A percentile compares a stretch with the other conserved stretches of the same genome.
Evolutionary conservation across 2,329 filamentous ascomycete genomes (phyloP).

Genomic region (Xenosphaeropsis pyriputrescens): DNA sequence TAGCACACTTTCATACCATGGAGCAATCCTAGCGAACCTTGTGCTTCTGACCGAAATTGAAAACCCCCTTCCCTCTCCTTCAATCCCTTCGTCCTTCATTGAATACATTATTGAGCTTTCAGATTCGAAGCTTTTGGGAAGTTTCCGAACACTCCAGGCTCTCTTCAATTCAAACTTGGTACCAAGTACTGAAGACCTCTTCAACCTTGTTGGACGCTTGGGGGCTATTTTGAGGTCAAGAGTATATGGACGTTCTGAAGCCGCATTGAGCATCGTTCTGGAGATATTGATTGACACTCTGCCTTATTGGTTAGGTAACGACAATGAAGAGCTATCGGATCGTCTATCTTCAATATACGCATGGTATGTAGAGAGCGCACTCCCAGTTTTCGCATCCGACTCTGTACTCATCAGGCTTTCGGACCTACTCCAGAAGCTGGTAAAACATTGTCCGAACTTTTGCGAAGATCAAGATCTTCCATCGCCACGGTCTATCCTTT

Average conservation of each 20-base stretch:
- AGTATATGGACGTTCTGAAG: conserved; percentile 60
- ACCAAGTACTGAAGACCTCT: conserved; percentile 29
- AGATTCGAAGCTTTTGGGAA: conserved; percentile 38
- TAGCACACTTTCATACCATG: conserved; percentile 9
- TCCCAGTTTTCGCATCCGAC: conserved; percentile 44
- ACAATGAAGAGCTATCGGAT: conserved; percentile 35
- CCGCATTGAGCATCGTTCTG: conserved; percentile 51
- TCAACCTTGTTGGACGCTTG: conserved; percentile 31
- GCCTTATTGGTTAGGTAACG: conserved; percentile 9
- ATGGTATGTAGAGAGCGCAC: conserved; percentile 54
- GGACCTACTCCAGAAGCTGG: conserved; percentile 52
- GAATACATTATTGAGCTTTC: conserved; percentile 31
- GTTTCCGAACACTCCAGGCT: conserved; percentile 32
- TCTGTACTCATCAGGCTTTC: conserved; percentile 53
- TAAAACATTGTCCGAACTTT: conserved; percentile 54
- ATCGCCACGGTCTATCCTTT: conserved; percentile 53
- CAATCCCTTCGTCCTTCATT: conserved; percentile 34
- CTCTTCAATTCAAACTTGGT: conserved; percentile 37
- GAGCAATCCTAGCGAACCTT: conserved; percentile 10
- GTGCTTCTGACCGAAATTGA: conserved; percentile 7
- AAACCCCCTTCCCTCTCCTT: conserved; percentile 16
- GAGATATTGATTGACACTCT: conserved; percentile 43
- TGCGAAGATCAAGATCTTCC: conserved; percentile 23
- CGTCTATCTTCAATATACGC: conserved; percentile 63
- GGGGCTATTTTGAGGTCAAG: conserved; percentile 37